Conservation (phyloP, 441 rosid species). For the Aquilaria agallochum region DNA sequence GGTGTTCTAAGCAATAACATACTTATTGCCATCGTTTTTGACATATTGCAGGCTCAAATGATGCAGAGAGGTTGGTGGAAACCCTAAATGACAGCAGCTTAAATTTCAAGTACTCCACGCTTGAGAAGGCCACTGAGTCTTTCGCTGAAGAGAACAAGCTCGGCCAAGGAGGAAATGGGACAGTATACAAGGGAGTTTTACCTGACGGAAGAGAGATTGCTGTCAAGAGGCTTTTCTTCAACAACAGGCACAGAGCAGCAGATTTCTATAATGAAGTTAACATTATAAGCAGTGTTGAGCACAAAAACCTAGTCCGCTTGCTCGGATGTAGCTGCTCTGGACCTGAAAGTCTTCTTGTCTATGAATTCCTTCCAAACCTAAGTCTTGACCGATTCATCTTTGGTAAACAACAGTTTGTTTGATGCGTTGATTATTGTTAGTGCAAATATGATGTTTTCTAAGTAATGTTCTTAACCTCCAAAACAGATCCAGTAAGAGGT, state of each 20-base stretch:
- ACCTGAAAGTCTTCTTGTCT: constrained; percentile 87
- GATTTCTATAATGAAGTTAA: constrained; percentile 89
- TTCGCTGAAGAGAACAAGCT: constrained; percentile 65
- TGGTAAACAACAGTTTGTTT: constrained; percentile 29
- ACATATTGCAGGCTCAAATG: constrained; percentile 45
- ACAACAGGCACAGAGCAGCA: constrained; percentile 74
- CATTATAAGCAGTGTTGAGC: constrained; percentile 76
- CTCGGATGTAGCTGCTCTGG: constrained; percentile 85
- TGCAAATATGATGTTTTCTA: neutral
- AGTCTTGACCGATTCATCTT: constrained; percentile 79
- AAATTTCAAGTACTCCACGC: constrained; percentile 81
- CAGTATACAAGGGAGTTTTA: constrained; percentile 76
- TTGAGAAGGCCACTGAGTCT: constrained; percentile 80
- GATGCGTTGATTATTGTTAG: neutral
- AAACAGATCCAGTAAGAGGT: constrained; percentile 50
- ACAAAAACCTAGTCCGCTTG: constrained; percentile 78
- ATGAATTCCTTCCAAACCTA: constrained; percentile 71
- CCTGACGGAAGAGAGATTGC: constrained; percentile 90
- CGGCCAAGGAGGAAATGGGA: constrained; percentile 92
- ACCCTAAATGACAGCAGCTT: constrained; percentile 68
- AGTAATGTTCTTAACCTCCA: neutral
- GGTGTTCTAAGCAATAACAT: too few relatives aligned
- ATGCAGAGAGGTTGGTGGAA: constrained; percentile 58
- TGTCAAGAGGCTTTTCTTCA: constrained; percentile 79
- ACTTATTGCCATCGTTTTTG: neutral